Base-by-base conservation (phyloP, 2,329 filamentous ascomycete species). In the Aplosporella prunicola region DNA sequence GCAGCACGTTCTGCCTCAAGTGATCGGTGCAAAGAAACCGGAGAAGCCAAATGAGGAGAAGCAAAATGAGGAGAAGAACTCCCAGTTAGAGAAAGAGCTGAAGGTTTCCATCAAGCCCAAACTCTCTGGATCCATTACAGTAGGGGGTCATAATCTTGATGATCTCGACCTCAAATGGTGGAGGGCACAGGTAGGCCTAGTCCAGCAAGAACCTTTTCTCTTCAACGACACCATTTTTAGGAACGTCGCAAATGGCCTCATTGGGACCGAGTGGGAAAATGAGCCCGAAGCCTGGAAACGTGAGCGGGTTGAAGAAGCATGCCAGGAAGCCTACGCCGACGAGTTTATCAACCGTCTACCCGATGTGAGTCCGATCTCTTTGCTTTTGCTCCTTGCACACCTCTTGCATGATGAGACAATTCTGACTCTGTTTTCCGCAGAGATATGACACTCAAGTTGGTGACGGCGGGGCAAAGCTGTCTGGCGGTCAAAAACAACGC, bases 401-500 rank as follows among this genome's bases (percentile, higher is more conserved):
- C n/a, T n/a, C n/a, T n/a, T n/a, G n/a, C n/a, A n/a, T n/a, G n/a
- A n/a, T 31, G 15, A 11, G 7, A 11, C 8, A 17, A 11, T 10
- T 32, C n/a, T 32, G n/a, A 24, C 13, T 11, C 9, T 13, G 1
- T n/a, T 5, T 14, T 17, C 78, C 78, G 0, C 82, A 96, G 48
- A 82, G 83, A 2, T 96, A 96, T 51, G 76, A 94, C 47, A 96
- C 91, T 0, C 80, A 93, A 47, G 89, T 96, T n/a, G 91, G 91
- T 40, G 87, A 96, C 59, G 80, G 88, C 45, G 91, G 89, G 9
- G 93, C 94, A 56, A 66, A 95, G 35, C 71, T 98, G 6, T 93
- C 85, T 36, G 91, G 91, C 57, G 91, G 91, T 23, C 91, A 98
- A 62, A 94, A 95, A 60, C 91, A 96, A 61, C 83, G 91, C 49